Conservation (phyloP, 768 basidiomycete species). For the Chalciporus piperatus region DNA sequence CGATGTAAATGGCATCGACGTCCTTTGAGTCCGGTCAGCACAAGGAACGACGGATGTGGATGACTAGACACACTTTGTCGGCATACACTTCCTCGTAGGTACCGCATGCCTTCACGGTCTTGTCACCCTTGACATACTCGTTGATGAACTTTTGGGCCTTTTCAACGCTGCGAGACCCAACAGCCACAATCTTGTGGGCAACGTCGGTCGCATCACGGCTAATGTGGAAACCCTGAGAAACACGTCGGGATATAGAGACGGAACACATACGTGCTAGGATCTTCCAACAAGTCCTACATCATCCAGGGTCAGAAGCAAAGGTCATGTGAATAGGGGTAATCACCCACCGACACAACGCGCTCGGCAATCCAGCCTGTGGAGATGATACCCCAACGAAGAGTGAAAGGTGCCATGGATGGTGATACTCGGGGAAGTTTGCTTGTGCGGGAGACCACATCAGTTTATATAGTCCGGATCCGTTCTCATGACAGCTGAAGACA, state of each 20-base stretch:
- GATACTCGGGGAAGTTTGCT: background rate
- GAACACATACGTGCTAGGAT: constrained; percentile 41
- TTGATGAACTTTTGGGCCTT: constrained; percentile 72
- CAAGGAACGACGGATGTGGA: background rate
- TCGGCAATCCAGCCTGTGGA: constrained; percentile 48
- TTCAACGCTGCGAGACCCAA: constrained; percentile 70
- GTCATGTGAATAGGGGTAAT: background rate
- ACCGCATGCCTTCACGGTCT: constrained; percentile 63
- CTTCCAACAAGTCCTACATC: constrained; percentile 42
- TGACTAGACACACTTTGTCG: constrained; percentile 50
- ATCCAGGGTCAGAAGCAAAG: background rate
- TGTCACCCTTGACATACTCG: constrained; percentile 46
- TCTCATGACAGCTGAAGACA: background rate
- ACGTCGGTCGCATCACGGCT: constrained; percentile 70
- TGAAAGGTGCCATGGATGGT: constrained; percentile 16
- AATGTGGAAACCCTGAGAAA: background rate
- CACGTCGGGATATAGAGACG: background rate
- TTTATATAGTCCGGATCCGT: background rate
- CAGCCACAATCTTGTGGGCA: constrained; percentile 63
- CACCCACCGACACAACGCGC: constrained; percentile 41
- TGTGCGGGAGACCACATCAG: background rate
- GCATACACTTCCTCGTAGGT: constrained; percentile 71
- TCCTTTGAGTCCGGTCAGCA: constrained; percentile 37
- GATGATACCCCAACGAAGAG: constrained; percentile 50
- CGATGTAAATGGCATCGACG: constrained; percentile 78